These are phyloP conservation scores for Coemansia sp. DNA, from an alignment of 192 early-diverging fungal species.

Conservation along the genomic window DNA sequence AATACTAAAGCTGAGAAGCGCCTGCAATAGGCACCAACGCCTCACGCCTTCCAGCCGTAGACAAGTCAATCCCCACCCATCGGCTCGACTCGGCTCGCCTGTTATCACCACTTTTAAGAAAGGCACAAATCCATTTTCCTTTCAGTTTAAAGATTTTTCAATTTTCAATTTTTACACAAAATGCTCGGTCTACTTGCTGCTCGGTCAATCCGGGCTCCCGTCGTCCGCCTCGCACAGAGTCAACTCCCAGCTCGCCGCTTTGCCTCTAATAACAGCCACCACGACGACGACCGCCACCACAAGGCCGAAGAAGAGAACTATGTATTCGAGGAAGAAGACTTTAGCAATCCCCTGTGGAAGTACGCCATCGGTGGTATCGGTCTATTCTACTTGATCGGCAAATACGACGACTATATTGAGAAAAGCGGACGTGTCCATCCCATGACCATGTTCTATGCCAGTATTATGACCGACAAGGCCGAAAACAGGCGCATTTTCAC, in stretches of 20 bases:
- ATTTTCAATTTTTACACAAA: constrained; percentile 6
- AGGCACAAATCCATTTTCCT: background rate
- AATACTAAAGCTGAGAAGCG: background rate
- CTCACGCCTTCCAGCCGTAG: too few relatives aligned
- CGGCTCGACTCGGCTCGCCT: background rate
- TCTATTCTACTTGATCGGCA: constrained; percentile 27
- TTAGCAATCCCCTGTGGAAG: constrained; percentile 47
- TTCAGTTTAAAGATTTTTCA: background rate
- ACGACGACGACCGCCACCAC: background rate
- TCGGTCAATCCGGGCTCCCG: constrained; percentile 17
- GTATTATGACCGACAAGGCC: constrained; percentile 37
- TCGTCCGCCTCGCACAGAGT: constrained; percentile 13
- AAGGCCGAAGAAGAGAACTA: constrained; percentile 12
- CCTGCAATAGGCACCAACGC: too few relatives aligned
- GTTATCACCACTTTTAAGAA: too few relatives aligned
- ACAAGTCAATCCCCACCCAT: background rate
- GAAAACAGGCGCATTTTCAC: constrained; percentile 33
- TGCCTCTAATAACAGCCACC: constrained; percentile 30
- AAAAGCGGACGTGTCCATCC: constrained; percentile 43
- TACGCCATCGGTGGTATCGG: constrained; percentile 39
- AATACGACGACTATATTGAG: constrained; percentile 52
- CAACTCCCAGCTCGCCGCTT: constrained; percentile 31
- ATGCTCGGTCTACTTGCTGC: constrained; percentile 38
- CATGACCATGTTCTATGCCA: constrained; percentile 45
- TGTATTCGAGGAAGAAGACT: constrained; percentile 41